These are phyloP conservation scores for Handroanthus guayacan DNA, from an alignment of 257 asterid species.

Conservation along the genomic window DNA sequence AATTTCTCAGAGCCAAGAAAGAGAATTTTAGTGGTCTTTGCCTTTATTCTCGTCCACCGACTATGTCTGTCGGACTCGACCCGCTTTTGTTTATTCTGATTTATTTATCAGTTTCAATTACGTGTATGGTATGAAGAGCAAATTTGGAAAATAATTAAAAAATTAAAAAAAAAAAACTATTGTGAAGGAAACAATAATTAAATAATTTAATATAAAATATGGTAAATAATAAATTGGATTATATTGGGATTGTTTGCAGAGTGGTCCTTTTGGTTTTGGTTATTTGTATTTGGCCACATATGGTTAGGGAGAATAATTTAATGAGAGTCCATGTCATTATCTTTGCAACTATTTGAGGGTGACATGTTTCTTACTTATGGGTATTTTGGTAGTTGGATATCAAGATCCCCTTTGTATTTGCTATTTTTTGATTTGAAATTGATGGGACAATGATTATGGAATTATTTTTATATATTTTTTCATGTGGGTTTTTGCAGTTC, in stretches of 20 bases:
- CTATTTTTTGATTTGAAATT: constrained; percentile 4
- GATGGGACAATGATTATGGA: not conserved
- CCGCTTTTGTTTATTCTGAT: constrained; percentile 60
- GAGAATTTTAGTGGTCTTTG: constrained; percentile 25
- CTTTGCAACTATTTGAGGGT: constrained; percentile 32
- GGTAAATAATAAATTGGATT: constrained; percentile 25
- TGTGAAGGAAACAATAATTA: not conserved
- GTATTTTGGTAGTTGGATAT: constrained; percentile 36
- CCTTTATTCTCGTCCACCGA: constrained; percentile 58
- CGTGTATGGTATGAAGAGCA: constrained; percentile 48
- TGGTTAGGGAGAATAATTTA: constrained; percentile 4
- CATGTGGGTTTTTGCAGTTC: not conserved
- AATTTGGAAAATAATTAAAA: constrained; percentile 16
- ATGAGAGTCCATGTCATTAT: constrained; percentile 27
- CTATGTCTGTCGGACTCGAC: constrained; percentile 65
- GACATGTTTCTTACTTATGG: constrained; percentile 32
- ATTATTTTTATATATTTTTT: not conserved
- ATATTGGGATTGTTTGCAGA: constrained; percentile 18
- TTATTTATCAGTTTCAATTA: constrained; percentile 66
- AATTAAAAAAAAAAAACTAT: too few relatives aligned
- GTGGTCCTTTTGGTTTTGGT: constrained; percentile 46
- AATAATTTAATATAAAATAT: not conserved
- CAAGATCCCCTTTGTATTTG: not conserved
- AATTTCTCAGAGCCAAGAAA: constrained; percentile 28
- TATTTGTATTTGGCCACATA: constrained; percentile 37